Evolutionary conservation across 2,329 filamentous ascomycete genomes (phyloP), one percentile per base, ranked within the genome.

Genomic region (Monosporascus sp.): DNA sequence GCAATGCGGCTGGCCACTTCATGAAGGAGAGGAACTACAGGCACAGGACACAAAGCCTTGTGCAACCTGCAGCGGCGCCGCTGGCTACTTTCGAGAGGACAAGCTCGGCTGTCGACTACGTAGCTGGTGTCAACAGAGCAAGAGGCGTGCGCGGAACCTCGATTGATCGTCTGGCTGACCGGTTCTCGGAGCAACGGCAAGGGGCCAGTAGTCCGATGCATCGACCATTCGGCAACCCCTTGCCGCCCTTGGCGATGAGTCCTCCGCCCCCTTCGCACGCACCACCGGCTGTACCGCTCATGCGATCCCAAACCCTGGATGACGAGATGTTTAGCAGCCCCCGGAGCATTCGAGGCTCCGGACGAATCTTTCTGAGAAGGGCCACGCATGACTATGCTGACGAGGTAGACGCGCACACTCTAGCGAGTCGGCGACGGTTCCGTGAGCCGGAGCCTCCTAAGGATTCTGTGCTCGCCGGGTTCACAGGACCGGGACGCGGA

Each of bases 21-120:
- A 77, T 84, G 75, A 84, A 84, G 53, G 81, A 86, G 27, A 35
- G 31, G 31, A 74, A 82, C 55, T 85, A 82, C 55, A 68, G 74
- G 47, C 69, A 71, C 50, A 64, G 71, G 43, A 65, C 71, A 17
- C 70, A 70, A 22, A 68, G 65, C 3, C 63, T 69, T 31, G 63
- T 71, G 24, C 72, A 71, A n/a, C 66, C 68, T 6, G 48, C 59
- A 22, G 51, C 57, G 18, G 59, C 62, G 2, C 57, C 63, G 15
- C 51, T 63, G 8, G 53, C 63, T 22, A 58, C 67, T 3, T 73
- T 69, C 49, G 72, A 75, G 41, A 69, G 71, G 50, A 51, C 68
- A 18, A 60, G 59, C 25, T 60, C 68, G 3, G 70, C 67, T 11
- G 63, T 64, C 9, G 72, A 75, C 51, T 80, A 81, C 58, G 69